phyloP scores from a whole-genome alignment of 208 protist genomes.

The Borovskyia barvae region DNA sequence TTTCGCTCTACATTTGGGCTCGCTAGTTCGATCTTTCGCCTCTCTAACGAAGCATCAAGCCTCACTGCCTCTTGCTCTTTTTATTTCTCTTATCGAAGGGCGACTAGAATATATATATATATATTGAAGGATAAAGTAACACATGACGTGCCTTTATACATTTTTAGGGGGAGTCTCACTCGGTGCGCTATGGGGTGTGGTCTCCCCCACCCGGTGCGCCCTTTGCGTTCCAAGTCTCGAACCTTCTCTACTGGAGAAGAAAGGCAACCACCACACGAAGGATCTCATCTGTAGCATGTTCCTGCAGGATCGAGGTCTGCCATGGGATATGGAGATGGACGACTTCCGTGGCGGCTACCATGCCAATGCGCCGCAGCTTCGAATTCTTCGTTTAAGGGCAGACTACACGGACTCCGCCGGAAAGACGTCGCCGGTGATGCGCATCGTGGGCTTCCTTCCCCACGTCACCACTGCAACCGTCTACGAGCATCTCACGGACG shows the following conservation, averaged over 20 bases:
- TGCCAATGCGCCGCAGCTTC: constrained; percentile 15
- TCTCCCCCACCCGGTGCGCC: background rate
- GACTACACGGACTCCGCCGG: constrained; percentile 27
- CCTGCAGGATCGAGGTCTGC: constrained; percentile 1
- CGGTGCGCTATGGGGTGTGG: background rate
- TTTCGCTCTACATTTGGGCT: no score
- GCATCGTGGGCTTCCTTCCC: constrained; percentile 55
- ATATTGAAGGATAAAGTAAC: no score
- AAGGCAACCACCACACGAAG: no score
- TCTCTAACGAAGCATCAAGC: no score
- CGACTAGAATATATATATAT: no score
- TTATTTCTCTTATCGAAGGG: no score
- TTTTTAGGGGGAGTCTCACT: no score
- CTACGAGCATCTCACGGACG: constrained; percentile 42
- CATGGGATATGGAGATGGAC: constrained; percentile 19
- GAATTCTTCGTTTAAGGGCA: constrained; percentile 33
- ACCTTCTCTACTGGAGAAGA: no score
- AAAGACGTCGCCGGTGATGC: constrained; percentile 41
- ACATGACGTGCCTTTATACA: no score
- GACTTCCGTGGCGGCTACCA: constrained; percentile 5
- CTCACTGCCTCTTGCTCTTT: no score
- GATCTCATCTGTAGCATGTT: constrained; percentile 13
- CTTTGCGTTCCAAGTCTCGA: background rate
- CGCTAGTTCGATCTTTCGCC: no score
- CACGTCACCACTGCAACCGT: constrained; percentile 26